Conservation (phyloP, 2,329 filamentous ascomycete genomes). For the Microcyclospora pomicola region DNA sequence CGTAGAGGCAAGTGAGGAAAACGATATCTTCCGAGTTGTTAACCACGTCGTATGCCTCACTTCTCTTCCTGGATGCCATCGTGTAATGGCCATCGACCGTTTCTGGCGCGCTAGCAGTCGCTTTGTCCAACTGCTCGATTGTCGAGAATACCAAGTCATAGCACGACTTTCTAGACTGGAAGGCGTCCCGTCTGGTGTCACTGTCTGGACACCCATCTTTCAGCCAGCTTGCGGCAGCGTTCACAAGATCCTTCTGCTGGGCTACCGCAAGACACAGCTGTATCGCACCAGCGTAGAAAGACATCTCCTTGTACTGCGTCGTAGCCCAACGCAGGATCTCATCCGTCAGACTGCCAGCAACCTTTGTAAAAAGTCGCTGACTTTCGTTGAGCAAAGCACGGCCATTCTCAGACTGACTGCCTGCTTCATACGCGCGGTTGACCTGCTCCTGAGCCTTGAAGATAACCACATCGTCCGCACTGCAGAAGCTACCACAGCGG, state of each 20-base stretch:
- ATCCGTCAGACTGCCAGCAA: constrained; percentile 61
- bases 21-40: constrained; percentile 80
- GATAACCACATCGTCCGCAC: constrained; percentile 88
- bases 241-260: constrained; percentile 71
- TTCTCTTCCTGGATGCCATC: constrained; percentile 59
- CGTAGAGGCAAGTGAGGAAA: constrained; percentile 92
- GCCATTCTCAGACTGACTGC: constrained; percentile 59
- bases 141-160: constrained; percentile 83
- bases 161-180: constrained; percentile 58
- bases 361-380: constrained; percentile 72
- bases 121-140: constrained; percentile 61
- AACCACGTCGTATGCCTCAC: constrained; percentile 83
- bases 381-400: constrained; percentile 78
- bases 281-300: constrained; percentile 86
- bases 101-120: constrained; percentile 54
- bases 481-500: constrained; percentile 93
- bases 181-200: constrained; percentile 56
- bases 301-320: constrained; percentile 62
- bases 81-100: constrained; percentile 66
- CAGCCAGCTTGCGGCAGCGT: constrained; percentile 72
- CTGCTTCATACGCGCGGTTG: constrained; percentile 72
- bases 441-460: constrained; percentile 97
- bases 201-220: constrained; percentile 62
- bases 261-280: constrained; percentile 75
- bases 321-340: constrained; percentile 69